phyloP scores from a whole-genome alignment of 345 rosid genomes.

The Pistacia vera region DNA sequence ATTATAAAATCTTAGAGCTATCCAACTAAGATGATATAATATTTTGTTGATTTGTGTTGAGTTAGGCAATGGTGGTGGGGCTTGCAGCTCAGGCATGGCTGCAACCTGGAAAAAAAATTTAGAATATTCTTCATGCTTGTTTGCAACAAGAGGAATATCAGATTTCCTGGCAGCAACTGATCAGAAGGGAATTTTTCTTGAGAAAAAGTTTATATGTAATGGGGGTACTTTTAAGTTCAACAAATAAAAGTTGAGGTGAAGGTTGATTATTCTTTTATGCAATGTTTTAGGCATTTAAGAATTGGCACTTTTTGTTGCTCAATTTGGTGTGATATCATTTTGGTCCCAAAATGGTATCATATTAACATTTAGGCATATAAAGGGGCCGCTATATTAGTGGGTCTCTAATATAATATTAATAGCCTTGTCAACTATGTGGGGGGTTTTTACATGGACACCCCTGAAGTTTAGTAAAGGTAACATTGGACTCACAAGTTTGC shows the following conservation, averaged over 20 bases:
- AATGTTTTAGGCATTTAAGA: no score
- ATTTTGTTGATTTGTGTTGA: background rate
- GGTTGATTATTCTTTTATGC: background rate
- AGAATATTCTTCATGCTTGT: constrained; percentile 20
- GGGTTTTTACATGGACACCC: no score
- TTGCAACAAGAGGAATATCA: constrained; percentile 24
- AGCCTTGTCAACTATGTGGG: no score
- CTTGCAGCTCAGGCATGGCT: constrained; percentile 1
- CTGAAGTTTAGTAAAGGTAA: no score
- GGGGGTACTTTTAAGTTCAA: background rate
- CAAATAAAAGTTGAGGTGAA: background rate
- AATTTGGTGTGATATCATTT: no score
- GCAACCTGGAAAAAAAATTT: constrained; percentile 17
- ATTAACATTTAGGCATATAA: no score
- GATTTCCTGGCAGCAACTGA: constrained; percentile 23
- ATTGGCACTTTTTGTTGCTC: no score
- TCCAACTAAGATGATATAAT: constrained; percentile 3
- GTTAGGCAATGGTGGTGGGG: constrained; percentile 9
- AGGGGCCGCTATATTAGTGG: no score
- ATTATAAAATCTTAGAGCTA: background rate
- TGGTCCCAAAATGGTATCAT: no score
- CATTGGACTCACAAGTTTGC: no score
- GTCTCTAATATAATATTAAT: no score
- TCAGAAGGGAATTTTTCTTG: background rate
- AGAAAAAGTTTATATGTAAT: no score